A percentile compares a stretch with the other conserved stretches of the same genome.
These are phyloP conservation scores for Zalaria obscura DNA, from an alignment of 2,329 filamentous ascomycete genomes.

Conservation along the genomic window DNA sequence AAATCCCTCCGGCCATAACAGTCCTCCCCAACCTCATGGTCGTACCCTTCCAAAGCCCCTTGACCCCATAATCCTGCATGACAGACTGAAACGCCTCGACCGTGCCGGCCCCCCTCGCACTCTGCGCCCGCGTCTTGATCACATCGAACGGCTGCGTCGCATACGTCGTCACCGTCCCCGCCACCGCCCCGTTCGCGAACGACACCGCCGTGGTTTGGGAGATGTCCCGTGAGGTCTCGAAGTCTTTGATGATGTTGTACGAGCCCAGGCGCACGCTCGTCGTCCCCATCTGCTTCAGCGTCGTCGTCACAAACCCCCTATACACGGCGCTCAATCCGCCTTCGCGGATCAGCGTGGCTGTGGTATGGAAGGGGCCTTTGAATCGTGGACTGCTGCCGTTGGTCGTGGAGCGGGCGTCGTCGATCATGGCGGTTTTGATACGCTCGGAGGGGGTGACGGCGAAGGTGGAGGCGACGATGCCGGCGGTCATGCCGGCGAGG, in stretches of 20 bases:
- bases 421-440: slow-evolving; percentile 54
- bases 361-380: slow-evolving; percentile 36
- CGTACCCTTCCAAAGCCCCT: slow-evolving; percentile 52
- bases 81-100: slow-evolving; percentile 42
- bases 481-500: slow-evolving; percentile 50
- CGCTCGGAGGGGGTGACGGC: slow-evolving; percentile 55
- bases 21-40: slow-evolving; percentile 52
- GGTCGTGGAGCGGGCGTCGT: slow-evolving; percentile 36
- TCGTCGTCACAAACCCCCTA: slow-evolving; percentile 44
- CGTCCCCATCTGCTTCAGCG: slow-evolving; percentile 47
- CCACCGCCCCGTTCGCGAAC: slow-evolving; percentile 47
- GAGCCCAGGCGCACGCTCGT: slow-evolving; percentile 49
- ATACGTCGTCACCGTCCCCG: slow-evolving; percentile 46
- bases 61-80: slow-evolving; percentile 41
- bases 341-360: slow-evolving; percentile 33
- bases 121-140: slow-evolving; percentile 50
- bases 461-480: slow-evolving; percentile 46
- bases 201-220: slow-evolving; percentile 37
- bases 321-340: slow-evolving; percentile 41
- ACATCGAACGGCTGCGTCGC: slow-evolving; percentile 48
- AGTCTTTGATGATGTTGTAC: slow-evolving; percentile 51
- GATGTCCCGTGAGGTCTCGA: slow-evolving; percentile 32
- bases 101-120: slow-evolving; percentile 42
- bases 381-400: slow-evolving; percentile 27
- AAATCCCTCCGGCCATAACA: slow-evolving; percentile 51